Percentiles rank a stretch among this genome's conserved stretches.
phyloP scores from a whole-genome alignment of 2,329 filamentous ascomycete species.

The Venturiaceae sp. region DNA sequence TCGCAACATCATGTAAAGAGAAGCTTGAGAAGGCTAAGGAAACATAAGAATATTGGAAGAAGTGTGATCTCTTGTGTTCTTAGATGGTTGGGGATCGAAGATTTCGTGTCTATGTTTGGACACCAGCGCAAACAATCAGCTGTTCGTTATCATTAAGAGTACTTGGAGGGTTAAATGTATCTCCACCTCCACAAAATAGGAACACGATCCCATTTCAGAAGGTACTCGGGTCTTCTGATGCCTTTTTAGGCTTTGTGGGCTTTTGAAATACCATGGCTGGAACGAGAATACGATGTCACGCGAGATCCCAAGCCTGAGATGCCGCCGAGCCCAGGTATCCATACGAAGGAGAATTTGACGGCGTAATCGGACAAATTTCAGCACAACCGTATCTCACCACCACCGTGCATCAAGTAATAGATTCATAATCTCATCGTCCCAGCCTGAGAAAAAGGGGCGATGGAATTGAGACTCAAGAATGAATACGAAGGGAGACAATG shows the following conservation, averaged over 20 bases:
- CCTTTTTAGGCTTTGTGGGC: too few relatives aligned
- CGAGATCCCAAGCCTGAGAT: neutral
- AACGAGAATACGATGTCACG: neutral
- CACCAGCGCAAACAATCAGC: too few relatives aligned
- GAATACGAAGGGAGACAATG: neutral
- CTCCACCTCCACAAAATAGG: neutral
- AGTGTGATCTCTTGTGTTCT: neutral
- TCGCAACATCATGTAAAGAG: too few relatives aligned
- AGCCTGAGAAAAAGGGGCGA: neutral
- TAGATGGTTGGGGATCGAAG: neutral
- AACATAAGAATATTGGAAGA: neutral
- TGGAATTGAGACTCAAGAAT: neutral
- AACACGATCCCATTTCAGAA: too few relatives aligned
- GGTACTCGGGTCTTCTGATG: too few relatives aligned
- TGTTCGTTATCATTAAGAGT: too few relatives aligned
- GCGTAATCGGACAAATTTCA: neutral
- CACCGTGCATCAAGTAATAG: too few relatives aligned
- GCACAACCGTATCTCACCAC: neutral
- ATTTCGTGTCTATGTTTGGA: too few relatives aligned
- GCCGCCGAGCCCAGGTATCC: neutral
- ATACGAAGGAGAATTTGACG: neutral
- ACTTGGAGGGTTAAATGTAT: too few relatives aligned
- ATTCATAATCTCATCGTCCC: neutral
- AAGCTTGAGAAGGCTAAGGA: neutral
- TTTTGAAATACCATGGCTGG: too few relatives aligned